Conservation (phyloP, 192 early-diverging fungal species). For the Podila epigama region DNA sequence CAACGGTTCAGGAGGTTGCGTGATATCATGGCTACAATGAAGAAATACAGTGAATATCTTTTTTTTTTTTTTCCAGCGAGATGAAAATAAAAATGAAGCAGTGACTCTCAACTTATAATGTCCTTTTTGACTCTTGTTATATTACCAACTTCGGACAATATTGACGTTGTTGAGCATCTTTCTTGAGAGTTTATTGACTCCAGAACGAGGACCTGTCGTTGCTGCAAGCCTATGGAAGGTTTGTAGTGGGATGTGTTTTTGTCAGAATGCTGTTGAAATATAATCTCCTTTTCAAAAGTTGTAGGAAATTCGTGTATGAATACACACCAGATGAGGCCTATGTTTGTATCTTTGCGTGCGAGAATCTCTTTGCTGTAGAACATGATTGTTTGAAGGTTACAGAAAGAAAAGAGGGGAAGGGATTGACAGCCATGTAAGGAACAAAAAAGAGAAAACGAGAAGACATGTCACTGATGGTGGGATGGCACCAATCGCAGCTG, state of each 20-base stretch:
- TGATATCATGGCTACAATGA: constrained; percentile 24
- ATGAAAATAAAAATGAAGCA: background rate
- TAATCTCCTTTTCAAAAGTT: background rate
- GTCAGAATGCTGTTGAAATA: background rate
- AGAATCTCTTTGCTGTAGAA: constrained; percentile 69
- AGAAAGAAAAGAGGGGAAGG: too few species aligned
- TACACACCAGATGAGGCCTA: constrained; percentile 61
- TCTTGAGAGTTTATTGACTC: constrained; percentile 59
- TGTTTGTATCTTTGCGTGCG: constrained; percentile 50
- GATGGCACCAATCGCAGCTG: too few species aligned
- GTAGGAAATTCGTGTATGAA: background rate
- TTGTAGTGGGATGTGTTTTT: background rate
- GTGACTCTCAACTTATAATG: background rate
- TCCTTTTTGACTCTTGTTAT: background rate
- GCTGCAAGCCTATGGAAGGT: constrained; percentile 55
- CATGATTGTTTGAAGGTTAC: too few species aligned
- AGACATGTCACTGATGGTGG: too few species aligned
- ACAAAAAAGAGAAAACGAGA: too few species aligned
- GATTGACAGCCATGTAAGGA: too few species aligned
- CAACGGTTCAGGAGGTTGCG: constrained; percentile 60
- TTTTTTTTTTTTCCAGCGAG: background rate
- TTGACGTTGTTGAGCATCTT: constrained; percentile 63
- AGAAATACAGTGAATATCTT: background rate
- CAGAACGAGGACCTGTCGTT: constrained; percentile 57
- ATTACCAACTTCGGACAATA: constrained; percentile 57